These are phyloP conservation scores for Poronia punctata DNA, from an alignment of 495 filamentous ascomycete genomes.

Conservation along the genomic window DNA sequence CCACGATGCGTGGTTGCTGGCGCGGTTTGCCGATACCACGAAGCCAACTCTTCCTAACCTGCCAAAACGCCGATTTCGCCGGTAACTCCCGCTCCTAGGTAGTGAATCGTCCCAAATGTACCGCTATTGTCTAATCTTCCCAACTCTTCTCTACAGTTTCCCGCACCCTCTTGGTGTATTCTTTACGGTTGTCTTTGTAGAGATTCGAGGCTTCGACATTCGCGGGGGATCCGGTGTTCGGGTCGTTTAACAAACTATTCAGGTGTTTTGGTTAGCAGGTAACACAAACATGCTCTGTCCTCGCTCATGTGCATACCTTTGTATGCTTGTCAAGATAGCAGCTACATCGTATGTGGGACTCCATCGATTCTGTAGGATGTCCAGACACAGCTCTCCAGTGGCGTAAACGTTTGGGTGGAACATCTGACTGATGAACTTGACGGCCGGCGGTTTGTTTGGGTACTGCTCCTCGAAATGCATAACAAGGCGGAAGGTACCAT, in stretches of 20 bases:
- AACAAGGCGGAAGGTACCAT: conserved; percentile 93
- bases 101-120: not conserved
- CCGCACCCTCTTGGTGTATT: conserved; percentile 89
- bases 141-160: conserved; percentile 99
- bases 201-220: conserved; percentile 98
- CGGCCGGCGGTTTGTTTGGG: conserved; percentile 93
- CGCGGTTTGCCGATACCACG: conserved; percentile 1
- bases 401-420: conserved; percentile 99
- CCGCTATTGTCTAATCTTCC: conserved; percentile 70
- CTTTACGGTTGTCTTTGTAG: conserved; percentile 95
- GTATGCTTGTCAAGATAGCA: conserved; percentile 92
- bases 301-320: conserved; percentile 56
- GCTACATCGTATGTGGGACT: conserved; percentile 98
- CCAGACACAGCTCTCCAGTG: conserved; percentile 91
- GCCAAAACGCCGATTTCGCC: conserved; percentile 8
- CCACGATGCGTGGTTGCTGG: no score
- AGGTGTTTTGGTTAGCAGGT: conserved; percentile 12
- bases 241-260: conserved; percentile 90
- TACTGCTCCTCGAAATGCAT: conserved; percentile 99
- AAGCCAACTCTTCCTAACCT: not conserved
- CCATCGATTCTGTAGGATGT: conserved; percentile 97
- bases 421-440: conserved; percentile 98
- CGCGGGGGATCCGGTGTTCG: conserved; percentile 93
- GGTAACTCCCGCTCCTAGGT: conserved; percentile 3
- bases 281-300: conserved; percentile 1